Conservation (phyloP, 2,329 filamentous ascomycete species). For the Neofusicoccum parvum region DNA sequence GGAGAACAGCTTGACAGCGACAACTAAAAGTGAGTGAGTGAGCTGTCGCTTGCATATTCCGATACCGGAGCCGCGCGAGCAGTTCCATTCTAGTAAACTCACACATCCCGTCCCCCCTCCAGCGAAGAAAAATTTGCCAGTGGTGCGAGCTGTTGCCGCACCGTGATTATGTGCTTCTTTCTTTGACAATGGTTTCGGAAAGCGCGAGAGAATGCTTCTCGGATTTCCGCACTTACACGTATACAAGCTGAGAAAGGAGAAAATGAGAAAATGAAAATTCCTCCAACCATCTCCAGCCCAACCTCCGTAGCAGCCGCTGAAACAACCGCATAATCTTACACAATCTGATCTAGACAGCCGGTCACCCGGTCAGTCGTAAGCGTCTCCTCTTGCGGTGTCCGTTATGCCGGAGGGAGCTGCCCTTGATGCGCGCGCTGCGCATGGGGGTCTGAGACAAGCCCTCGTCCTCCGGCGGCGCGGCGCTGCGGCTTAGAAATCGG, state of each 20-base stretch:
- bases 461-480: constrained; percentile 28
- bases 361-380: constrained; percentile 20
- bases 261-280: neutral
- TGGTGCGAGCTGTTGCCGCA: neutral
- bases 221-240: constrained; percentile 9
- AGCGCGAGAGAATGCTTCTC: neutral
- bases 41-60: constrained; percentile 18
- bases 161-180: constrained; percentile 18
- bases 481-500: constrained; percentile 37
- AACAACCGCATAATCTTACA: constrained; percentile 20
- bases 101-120: neutral
- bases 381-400: constrained; percentile 31
- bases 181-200: constrained; percentile 3
- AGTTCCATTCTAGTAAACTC: constrained; percentile 20
- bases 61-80: constrained; percentile 16
- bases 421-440: constrained; percentile 22
- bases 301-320: neutral
- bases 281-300: neutral
- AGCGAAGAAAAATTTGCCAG: neutral
- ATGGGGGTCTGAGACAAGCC: constrained; percentile 18
- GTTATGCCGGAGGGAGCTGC: constrained; percentile 24
- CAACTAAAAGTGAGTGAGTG: neutral
- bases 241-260: constrained; percentile 16
- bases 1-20: neutral
- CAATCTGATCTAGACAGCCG: constrained; percentile 17